Evolutionary conservation across 179 eudicot genomes (phyloP).

Genomic region (Heliamphora pulchella): DNA sequence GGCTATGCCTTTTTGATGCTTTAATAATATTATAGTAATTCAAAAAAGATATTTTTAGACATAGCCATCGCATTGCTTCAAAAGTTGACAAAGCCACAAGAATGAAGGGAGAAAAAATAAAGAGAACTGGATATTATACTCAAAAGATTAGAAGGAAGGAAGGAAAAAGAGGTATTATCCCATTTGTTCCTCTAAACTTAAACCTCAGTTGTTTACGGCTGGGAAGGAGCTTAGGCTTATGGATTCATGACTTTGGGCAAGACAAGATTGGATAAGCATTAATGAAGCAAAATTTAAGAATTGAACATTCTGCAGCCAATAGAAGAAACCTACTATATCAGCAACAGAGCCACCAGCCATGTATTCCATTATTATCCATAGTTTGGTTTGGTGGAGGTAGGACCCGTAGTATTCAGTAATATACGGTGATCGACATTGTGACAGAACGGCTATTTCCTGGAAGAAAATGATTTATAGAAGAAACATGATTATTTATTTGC

Average conservation of each 20-base stretch:
- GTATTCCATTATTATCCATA: constrained; percentile 95
- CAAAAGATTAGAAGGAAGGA: not conserved
- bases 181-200: not conserved
- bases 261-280: not conserved
- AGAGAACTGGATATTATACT: not conserved
- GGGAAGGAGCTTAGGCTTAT: not conserved
- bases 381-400: constrained; percentile 77
- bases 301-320: constrained; percentile 14
- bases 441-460: constrained; percentile 92
- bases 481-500: not conserved
- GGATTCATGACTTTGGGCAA: not conserved
- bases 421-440: constrained; percentile 88
- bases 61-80: not conserved
- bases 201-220: not conserved
- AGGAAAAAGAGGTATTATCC: not conserved
- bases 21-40: no score
- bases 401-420: constrained; percentile 94
- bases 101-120: not conserved
- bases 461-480: constrained; percentile 20
- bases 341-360: constrained; percentile 99
- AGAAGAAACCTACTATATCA: constrained; percentile 66
- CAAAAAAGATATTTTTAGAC: not conserved
- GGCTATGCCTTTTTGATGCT: no score
- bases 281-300: not conserved
- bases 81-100: not conserved